A percentile compares a stretch with the other conserved stretches of the same genome.
These are phyloP conservation scores for Coniochaeta sp. DNA, from an alignment of 2,329 filamentous ascomycete species.

Conservation along the genomic window DNA sequence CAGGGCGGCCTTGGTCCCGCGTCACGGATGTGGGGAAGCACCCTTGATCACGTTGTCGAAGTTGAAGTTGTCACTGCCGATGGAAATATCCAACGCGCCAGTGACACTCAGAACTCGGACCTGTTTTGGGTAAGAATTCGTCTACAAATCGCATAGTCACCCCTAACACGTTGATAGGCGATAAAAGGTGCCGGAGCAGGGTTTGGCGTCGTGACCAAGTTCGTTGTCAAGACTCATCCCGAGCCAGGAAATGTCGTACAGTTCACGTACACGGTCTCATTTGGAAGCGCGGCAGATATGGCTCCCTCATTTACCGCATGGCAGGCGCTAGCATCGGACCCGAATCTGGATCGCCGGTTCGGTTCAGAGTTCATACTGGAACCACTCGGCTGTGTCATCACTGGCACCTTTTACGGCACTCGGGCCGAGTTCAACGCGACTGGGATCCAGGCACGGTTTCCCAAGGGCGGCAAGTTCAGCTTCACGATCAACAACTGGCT, in stretches of 20 bases:
- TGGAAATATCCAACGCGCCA: conserved; percentile 42
- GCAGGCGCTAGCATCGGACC: conserved; percentile 49
- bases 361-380: conserved; percentile 48
- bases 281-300: conserved; percentile 39
- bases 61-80: conserved; percentile 50
- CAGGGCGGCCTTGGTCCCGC: conserved; percentile 51
- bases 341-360: conserved; percentile 50
- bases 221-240: conserved; percentile 47
- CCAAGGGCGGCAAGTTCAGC: conserved; percentile 26
- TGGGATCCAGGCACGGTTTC: conserved; percentile 41
- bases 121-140: conserved; percentile 38
- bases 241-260: conserved; percentile 49
- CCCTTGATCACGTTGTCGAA: conserved; percentile 47
- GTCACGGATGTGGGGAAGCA: conserved; percentile 51
- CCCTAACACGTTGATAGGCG: conserved; percentile 23
- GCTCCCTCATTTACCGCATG: conserved; percentile 46
- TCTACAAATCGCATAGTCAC: neutral
- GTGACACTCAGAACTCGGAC: conserved; percentile 38
- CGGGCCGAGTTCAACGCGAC: conserved; percentile 45
- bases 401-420: conserved; percentile 55
- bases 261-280: conserved; percentile 48
- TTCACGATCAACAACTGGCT: conserved; percentile 53
- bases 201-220: conserved; percentile 51
- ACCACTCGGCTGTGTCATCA: conserved; percentile 46
- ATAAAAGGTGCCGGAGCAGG: conserved; percentile 48